These are phyloP conservation scores for Desmodesmus armatus DNA, from an alignment of 139 green algal genomes.

Conservation along the genomic window DNA sequence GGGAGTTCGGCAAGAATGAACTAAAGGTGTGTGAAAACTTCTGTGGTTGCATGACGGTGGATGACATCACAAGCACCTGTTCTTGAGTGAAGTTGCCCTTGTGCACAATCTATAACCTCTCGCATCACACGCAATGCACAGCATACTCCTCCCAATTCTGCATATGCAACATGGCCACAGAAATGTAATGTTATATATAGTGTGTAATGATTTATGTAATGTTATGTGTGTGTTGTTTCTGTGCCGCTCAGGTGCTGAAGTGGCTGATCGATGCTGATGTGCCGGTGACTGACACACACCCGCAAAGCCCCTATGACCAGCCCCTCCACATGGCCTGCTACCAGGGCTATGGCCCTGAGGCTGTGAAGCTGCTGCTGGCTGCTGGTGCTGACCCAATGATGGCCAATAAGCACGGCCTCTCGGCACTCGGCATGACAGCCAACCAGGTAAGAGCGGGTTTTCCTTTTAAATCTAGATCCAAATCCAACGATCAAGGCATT, in stretches of 20 bases:
- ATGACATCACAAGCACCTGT: too few relatives aligned
- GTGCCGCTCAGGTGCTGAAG: background rate
- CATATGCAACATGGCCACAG: too few relatives aligned
- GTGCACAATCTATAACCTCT: too few relatives aligned
- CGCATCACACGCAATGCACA: too few relatives aligned
- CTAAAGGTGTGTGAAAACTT: background rate
- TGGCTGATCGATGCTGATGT: background rate
- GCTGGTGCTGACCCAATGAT: background rate
- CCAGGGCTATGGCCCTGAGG: background rate
- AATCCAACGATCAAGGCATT: too few relatives aligned
- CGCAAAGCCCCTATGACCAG: background rate
- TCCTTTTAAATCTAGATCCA: too few relatives aligned
- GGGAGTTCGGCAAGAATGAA: background rate
- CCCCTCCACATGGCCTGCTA: conserved; percentile 1
- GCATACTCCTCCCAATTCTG: too few relatives aligned
- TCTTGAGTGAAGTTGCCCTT: too few relatives aligned
- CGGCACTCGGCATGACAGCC: background rate
- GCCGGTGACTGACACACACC: background rate
- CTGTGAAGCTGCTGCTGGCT: background rate
- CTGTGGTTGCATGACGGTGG: background rate
- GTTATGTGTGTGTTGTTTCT: too few relatives aligned
- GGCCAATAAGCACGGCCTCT: background rate
- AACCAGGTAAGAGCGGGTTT: background rate
- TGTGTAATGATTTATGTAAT: too few relatives aligned
- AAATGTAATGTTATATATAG: too few relatives aligned